Conservation (phyloP, 768 basidiomycete species). For the Boletellus emodensis region DNA sequence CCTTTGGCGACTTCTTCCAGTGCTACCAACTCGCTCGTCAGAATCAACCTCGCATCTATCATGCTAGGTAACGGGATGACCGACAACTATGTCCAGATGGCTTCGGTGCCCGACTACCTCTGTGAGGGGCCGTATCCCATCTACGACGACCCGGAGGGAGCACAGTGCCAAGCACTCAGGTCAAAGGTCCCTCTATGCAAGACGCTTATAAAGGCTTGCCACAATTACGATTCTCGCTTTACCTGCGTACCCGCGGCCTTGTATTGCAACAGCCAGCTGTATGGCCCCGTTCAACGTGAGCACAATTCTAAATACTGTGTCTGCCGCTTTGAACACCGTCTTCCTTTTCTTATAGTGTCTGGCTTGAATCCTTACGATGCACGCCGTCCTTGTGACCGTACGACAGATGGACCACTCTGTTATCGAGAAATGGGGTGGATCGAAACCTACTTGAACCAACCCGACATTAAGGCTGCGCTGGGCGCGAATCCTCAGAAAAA, state of each 20-base stretch:
- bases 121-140: slow-evolving; percentile 82
- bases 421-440: slow-evolving; percentile 83
- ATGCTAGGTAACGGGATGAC: slow-evolving; percentile 88
- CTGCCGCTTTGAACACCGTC: neutral
- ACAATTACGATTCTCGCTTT: slow-evolving; percentile 54
- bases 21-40: slow-evolving; percentile 43
- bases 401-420: slow-evolving; percentile 68
- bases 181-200: slow-evolving; percentile 72
- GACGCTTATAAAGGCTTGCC: slow-evolving; percentile 67
- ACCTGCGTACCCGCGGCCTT: slow-evolving; percentile 69
- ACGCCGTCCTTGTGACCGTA: slow-evolving; percentile 65
- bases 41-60: slow-evolving; percentile 79
- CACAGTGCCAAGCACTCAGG: slow-evolving; percentile 60
- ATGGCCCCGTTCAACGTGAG: slow-evolving; percentile 67
- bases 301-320: slow-evolving; percentile 3
- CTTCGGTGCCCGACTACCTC: slow-evolving; percentile 74
- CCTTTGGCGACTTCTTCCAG: slow-evolving; percentile 39
- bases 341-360: slow-evolving; percentile 39
- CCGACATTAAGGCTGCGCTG: slow-evolving; percentile 71
- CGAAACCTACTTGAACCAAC: slow-evolving; percentile 82
- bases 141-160: slow-evolving; percentile 64
- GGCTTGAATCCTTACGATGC: slow-evolving; percentile 90
- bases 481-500: slow-evolving; percentile 59
- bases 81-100: slow-evolving; percentile 79
- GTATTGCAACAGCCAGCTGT: slow-evolving; percentile 77